Base-by-base conservation (phyloP, 2,329 filamentous ascomycete genomes). In the Periconia digitata region DNA sequence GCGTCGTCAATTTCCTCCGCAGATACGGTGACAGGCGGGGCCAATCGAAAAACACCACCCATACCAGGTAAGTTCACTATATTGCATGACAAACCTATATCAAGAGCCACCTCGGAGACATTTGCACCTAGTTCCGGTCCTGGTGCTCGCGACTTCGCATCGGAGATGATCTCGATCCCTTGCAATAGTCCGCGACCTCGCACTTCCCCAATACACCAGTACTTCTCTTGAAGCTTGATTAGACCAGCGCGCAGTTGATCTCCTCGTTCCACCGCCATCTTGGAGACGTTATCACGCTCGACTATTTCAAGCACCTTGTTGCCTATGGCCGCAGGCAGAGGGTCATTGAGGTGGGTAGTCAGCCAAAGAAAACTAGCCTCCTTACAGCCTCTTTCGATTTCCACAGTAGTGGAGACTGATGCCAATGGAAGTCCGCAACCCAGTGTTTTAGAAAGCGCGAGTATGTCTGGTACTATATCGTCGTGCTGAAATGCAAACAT, bases 321-420 rank as follows among this genome's bases (percentile, higher is more conserved):
- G 0, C 82, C 82, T 1, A 85, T 81, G 0, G 82, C 79, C 0
- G 81, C 81, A 0, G 82, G 77, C 0, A 85, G 66, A 0, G 83
- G 82, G 53, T 86, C 83, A 53, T 86, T 85, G 41, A 84, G 67
- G 54, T 85, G 84, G 0, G 83, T 86, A 0, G 82, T 85, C 53
- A 82, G 78, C 59, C 81, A 85, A 16, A 80, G 70, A 55, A 77
- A 85, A 22, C 75, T 77, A 3, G 71, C 70, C 16, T 81, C 75
- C 10, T 67, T 65, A 24, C 76, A 79, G 1, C 73, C 72, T 3
- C 67, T 63, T 36, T 78, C 81, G 39, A 86, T 82, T 24, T 76
- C 72, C 4, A 74, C 71, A 37, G 76, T 81, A 0, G 83, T 84
- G 2, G 81, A 72, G 1, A 86, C 80, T 0, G 83, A 78, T 41